These are phyloP conservation scores for Saccharomyces hybrid DNA, from an alignment of 1,139 yeast species.

Conservation along the genomic window DNA sequence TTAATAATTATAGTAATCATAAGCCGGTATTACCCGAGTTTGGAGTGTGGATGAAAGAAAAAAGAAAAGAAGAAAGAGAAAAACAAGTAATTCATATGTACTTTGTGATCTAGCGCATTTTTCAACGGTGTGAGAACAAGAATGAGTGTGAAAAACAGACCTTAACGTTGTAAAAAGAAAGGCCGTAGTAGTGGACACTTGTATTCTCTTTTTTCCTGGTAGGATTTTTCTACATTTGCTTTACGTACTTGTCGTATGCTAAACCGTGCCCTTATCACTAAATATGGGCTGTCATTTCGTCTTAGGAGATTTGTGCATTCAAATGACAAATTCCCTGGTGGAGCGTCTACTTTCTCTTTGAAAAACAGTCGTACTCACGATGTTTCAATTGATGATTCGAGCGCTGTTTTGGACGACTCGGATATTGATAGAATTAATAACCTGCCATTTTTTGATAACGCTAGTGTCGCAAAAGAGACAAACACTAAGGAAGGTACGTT, in stretches of 20 bases:
- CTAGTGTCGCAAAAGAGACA: background rate
- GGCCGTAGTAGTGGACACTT: background rate
- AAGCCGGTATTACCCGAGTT: background rate
- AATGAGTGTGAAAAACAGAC: background rate
- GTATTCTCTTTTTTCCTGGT: background rate
- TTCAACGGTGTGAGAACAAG: background rate
- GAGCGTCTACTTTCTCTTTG: background rate
- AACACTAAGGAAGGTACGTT: constrained; percentile 5
- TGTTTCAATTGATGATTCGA: background rate
- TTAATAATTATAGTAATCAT: background rate
- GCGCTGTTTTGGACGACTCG: background rate
- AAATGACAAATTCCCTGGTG: background rate
- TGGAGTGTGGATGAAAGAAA: too few relatives aligned
- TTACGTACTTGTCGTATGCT: background rate
- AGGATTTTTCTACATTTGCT: background rate
- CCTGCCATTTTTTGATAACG: background rate
- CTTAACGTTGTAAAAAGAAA: background rate
- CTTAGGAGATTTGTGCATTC: background rate
- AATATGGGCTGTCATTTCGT: background rate
- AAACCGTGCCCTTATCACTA: background rate
- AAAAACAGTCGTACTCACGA: background rate
- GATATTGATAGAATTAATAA: background rate
- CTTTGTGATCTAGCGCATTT: too few relatives aligned
- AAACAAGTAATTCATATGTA: too few relatives aligned
- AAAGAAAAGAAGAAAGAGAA: too few relatives aligned